Percentiles rank a stretch among this genome's conserved stretches.
Evolutionary conservation across 805 yeast genomes (phyloP).

Genomic region (Blastobotrys mokoenaii): DNA sequence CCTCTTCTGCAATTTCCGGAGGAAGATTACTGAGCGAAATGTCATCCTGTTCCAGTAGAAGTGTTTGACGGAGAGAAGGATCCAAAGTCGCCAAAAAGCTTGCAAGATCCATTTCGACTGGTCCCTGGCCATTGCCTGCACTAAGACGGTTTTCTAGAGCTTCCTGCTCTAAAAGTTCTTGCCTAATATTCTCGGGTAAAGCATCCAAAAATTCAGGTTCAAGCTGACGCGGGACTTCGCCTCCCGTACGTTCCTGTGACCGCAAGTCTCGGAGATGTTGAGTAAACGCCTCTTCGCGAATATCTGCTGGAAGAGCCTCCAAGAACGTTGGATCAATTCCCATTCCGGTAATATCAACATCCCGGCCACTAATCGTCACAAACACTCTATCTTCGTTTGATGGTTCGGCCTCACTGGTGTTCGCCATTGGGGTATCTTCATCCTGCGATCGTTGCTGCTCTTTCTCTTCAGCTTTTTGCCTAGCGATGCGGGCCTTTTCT

Average conservation of each 20-base stretch:
- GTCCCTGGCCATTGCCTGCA: slow-evolving; percentile 16
- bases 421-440: slow-evolving; percentile 12
- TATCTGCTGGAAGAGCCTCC: slow-evolving; percentile 83
- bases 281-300: slow-evolving; percentile 85
- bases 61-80: slow-evolving; percentile 25
- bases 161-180: slow-evolving; percentile 26
- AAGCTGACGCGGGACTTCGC: slow-evolving; percentile 39
- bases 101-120: slow-evolving; percentile 22
- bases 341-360: slow-evolving; percentile 79
- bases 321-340: slow-evolving; percentile 89
- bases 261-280: slow-evolving; percentile 76
- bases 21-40: slow-evolving; percentile 24
- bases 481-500: background rate
- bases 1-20: slow-evolving; percentile 26
- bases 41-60: slow-evolving; percentile 28
- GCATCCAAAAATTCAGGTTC: slow-evolving; percentile 78
- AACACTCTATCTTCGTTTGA: slow-evolving; percentile 42
- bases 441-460: slow-evolving; percentile 9
- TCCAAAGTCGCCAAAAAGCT: slow-evolving; percentile 26
- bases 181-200: slow-evolving; percentile 56
- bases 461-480: slow-evolving; percentile 21
- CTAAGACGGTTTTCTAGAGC: slow-evolving; percentile 18
- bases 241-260: slow-evolving; percentile 6
- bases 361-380: slow-evolving; percentile 67
- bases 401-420: slow-evolving; percentile 19